phyloP scores from a whole-genome alignment of 2,329 filamentous ascomycete species.

The Clathrospora elynae region DNA sequence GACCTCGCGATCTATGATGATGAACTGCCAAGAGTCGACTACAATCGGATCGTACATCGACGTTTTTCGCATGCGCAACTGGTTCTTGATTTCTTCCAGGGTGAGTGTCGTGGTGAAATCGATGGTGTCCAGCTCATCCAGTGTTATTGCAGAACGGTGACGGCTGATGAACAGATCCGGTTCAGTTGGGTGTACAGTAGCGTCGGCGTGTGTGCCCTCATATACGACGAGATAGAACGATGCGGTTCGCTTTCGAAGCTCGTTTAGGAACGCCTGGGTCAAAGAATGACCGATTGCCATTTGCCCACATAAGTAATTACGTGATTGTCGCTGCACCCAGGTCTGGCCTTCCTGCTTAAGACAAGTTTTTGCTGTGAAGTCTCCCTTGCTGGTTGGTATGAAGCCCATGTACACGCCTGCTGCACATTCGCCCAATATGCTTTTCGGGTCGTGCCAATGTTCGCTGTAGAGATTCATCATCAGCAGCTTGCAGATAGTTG shows the following conservation, averaged over 20 bases:
- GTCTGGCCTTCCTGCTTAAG: conserved; percentile 11
- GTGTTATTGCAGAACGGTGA: conserved; percentile 16
- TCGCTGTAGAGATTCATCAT: conserved; percentile 35
- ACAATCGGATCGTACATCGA: conserved; percentile 40
- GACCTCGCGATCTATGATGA: conserved; percentile 37
- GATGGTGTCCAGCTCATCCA: conserved; percentile 17
- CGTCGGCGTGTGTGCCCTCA: conserved; percentile 33
- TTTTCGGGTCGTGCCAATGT: conserved; percentile 31
- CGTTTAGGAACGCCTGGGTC: conserved; percentile 27
- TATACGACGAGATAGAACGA: conserved; percentile 33
- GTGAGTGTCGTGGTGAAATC: conserved; percentile 27
- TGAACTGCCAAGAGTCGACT: conserved; percentile 41
- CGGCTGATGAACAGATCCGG: conserved; percentile 34
- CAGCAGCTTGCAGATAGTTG: conserved; percentile 33
- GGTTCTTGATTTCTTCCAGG: conserved; percentile 37
- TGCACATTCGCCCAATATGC: conserved; percentile 27
- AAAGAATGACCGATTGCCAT: conserved; percentile 36
- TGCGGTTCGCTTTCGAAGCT: conserved; percentile 27
- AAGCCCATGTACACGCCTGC: conserved; percentile 36
- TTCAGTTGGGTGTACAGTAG: conserved; percentile 33
- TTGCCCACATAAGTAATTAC: conserved; percentile 38
- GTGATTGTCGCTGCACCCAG: conserved; percentile 23
- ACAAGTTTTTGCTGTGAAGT: conserved; percentile 7
- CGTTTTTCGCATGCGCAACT: conserved; percentile 28
- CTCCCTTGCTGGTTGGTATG: conserved; percentile 31